Base-by-base conservation (phyloP, 305 asterid genomes). In the Fraxinus greggii region DNA sequence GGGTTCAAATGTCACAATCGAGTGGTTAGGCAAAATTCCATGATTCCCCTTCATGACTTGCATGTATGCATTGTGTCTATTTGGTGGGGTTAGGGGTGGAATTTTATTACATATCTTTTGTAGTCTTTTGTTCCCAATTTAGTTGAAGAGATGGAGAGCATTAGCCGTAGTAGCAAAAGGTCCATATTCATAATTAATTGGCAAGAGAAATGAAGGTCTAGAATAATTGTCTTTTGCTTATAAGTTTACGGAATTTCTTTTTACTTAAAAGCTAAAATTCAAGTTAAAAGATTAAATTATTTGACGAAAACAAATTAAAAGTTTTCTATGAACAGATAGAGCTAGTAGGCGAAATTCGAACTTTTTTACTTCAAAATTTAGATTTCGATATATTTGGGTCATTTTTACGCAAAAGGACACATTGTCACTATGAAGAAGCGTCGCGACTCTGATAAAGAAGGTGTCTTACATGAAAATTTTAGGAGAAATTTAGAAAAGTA, bases 21-120 rank as follows among this genome's bases (percentile, higher is more conserved):
- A 59, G 73, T 45, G 33, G 13, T 80, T 51, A 24, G 79, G 79
- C 61, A 54, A 51, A 72, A 72, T 72, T 80, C 83, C 83, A 80
- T 32, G 7, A 29, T 72, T 29, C 13, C 38, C 21, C 24, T 80
- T 72, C 12, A 48, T 54, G 83, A 80, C 79, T 72, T 72, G 79
- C 73, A 80, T 31, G 70, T 33, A 29, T 70, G n/a, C 51, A 12
- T 79, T 65, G 19, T 38, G 59, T 72, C 59, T 72, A 72, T 15
- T 80, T 72, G 33, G 40, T 80, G 83, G 73, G 73, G 73, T 9
- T 65, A 26, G 31, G 29, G 70, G 28, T 59, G 70, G 70, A 59
- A 7, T 65, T 65, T 15, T 26, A 67, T 1, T 28, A 4, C 7
- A 12, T 28, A 0, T 21, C 70, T 67, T 28, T 29, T 67, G 38